These are phyloP conservation scores for Ilex aquifolium DNA, from an alignment of 257 asterid genomes.

Conservation along the genomic window DNA sequence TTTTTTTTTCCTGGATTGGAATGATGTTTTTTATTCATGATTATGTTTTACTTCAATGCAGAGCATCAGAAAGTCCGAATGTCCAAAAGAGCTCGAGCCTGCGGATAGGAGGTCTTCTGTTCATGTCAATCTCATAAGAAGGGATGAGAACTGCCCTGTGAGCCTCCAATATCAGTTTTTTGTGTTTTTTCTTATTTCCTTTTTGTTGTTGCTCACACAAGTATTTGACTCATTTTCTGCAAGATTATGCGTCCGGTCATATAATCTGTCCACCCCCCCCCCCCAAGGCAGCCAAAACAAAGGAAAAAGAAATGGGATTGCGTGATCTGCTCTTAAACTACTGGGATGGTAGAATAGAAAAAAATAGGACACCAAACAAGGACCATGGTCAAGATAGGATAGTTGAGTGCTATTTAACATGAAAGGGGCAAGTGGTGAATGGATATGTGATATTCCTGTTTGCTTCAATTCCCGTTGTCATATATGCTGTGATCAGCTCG, in stretches of 20 bases:
- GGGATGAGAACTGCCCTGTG: conserved; percentile 76
- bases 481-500: not conserved
- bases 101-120: conserved; percentile 70
- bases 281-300: too few species aligned
- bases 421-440: too few species aligned
- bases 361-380: not conserved
- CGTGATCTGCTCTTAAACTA: too few species aligned
- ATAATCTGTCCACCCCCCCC: not conserved
- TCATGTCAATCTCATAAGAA: conserved; percentile 74
- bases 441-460: not conserved
- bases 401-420: too few species aligned
- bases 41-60: conserved; percentile 24
- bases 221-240: not conserved
- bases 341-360: not conserved
- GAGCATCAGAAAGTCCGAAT: conserved; percentile 85
- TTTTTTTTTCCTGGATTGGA: too few species aligned
- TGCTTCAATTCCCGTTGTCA: not conserved
- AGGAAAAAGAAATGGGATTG: too few species aligned
- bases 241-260: not conserved
- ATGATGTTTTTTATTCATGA: not conserved
- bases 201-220: not conserved
- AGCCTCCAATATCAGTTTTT: conserved; percentile 24
- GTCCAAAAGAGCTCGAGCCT: conserved; percentile 93
- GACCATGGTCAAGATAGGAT: not conserved
- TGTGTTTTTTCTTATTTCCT: not conserved